Evolutionary conservation across 805 yeast genomes (phyloP).

Genomic region (Hanseniaspora valbyensis): DNA sequence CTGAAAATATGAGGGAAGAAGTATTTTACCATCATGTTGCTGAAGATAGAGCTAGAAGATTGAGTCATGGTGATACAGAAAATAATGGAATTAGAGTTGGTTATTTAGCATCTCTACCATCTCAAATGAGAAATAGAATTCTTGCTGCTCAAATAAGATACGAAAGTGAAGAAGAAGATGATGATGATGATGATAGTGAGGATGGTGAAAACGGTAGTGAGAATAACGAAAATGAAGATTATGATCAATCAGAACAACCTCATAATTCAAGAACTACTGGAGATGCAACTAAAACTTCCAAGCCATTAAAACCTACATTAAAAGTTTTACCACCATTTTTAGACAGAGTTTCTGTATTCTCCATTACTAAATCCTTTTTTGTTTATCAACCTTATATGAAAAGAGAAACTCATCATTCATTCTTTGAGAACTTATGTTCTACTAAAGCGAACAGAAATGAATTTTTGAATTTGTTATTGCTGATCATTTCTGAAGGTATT

Average conservation of each 20-base stretch:
- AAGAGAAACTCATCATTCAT: constrained; percentile 52
- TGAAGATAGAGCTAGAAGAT: constrained; percentile 45
- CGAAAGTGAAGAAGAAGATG: constrained; percentile 25
- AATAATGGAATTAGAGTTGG: constrained; percentile 63
- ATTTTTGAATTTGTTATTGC: constrained; percentile 53
- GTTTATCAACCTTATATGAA: constrained; percentile 56
- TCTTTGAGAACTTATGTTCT: constrained; percentile 56
- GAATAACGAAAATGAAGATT: constrained; percentile 15
- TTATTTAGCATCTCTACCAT: constrained; percentile 72
- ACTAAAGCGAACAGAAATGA: constrained; percentile 73
- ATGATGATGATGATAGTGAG: constrained; percentile 13
- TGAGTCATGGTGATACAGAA: constrained; percentile 34
- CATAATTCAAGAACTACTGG: not conserved
- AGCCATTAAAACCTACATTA: not conserved
- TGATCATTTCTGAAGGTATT: constrained; percentile 68
- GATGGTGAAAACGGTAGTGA: not conserved
- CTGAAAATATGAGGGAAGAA: constrained; percentile 87
- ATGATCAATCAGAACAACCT: constrained; percentile 12
- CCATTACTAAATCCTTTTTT: constrained; percentile 59
- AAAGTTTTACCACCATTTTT: constrained; percentile 43
- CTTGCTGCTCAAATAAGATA: constrained; percentile 45
- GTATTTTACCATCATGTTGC: constrained; percentile 70
- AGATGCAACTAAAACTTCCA: not conserved
- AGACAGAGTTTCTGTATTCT: constrained; percentile 65
- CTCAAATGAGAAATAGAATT: constrained; percentile 48